These are phyloP conservation scores for Cytospora piceicola DNA, from an alignment of 2,329 filamentous ascomycete genomes.

Conservation along the genomic window DNA sequence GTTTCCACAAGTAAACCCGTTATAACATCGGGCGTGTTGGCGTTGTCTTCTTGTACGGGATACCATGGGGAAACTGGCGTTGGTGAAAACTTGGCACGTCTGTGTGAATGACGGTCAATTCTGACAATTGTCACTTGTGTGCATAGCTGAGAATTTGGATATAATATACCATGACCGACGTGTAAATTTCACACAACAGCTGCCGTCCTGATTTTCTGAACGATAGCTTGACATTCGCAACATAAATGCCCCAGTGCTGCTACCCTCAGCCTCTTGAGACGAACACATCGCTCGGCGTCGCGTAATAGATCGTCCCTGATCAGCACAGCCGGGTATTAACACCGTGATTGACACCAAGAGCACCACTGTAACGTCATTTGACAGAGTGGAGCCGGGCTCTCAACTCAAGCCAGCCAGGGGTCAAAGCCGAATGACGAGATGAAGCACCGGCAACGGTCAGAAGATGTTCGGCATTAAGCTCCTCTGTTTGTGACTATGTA, in stretches of 20 bases:
- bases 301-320: not conserved
- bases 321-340: not conserved
- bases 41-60: not conserved
- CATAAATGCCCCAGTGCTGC: no score
- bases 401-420: not conserved
- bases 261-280: not conserved
- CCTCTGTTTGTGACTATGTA: conserved; percentile 17
- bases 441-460: not conserved
- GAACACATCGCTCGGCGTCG: not conserved
- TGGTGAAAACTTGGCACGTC: conserved; percentile 1
- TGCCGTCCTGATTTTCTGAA: not conserved
- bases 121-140: conserved; percentile 21
- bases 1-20: conserved; percentile 64
- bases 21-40: conserved; percentile 8
- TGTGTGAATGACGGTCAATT: conserved; percentile 18
- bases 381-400: conserved; percentile 35
- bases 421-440: not conserved
- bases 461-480: not conserved
- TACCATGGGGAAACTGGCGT: conserved; percentile 11
- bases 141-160: conserved; percentile 21
- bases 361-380: not conserved
- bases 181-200: not conserved
- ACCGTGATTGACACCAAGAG: not conserved
- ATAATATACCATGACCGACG: conserved; percentile 7
- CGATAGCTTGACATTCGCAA: no score